A percentile compares a stretch with the other conserved stretches of the same genome.
phyloP scores from a whole-genome alignment of 805 yeast genomes.

The Myxozyma neglecta region DNA sequence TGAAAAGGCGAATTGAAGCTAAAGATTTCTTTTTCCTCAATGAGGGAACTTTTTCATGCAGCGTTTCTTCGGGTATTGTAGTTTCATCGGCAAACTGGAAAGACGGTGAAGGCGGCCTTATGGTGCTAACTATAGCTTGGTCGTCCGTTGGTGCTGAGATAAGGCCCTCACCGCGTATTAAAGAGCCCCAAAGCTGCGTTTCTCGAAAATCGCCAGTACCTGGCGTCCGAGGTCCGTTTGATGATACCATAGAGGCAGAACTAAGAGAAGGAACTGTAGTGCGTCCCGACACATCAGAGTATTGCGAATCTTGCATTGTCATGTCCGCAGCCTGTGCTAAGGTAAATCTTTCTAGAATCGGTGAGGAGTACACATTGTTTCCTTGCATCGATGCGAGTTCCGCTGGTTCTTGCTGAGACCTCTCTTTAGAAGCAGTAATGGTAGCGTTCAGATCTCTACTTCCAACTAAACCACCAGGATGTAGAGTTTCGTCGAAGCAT shows the following conservation, averaged over 20 bases:
- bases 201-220: neutral
- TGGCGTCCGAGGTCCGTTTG: constrained; percentile 3
- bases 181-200: constrained; percentile 23
- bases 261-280: constrained; percentile 7
- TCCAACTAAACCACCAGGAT: constrained; percentile 40
- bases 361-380: neutral
- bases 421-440: neutral
- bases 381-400: neutral
- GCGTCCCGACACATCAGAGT: neutral
- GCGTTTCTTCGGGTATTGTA: neutral
- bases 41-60: neutral
- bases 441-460: neutral
- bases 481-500: constrained; percentile 32
- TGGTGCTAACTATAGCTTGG: constrained; percentile 24
- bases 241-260: neutral
- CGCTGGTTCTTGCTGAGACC: neutral
- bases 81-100: neutral
- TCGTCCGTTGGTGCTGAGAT: constrained; percentile 21
- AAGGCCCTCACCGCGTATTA: constrained; percentile 25
- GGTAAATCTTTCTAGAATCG: neutral
- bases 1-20: neutral
- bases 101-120: constrained; percentile 26
- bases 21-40: neutral
- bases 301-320: neutral
- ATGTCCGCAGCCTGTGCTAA: neutral